Conservation (phyloP, 805 yeast species). For the Barnettozyma botsteinii region DNA sequence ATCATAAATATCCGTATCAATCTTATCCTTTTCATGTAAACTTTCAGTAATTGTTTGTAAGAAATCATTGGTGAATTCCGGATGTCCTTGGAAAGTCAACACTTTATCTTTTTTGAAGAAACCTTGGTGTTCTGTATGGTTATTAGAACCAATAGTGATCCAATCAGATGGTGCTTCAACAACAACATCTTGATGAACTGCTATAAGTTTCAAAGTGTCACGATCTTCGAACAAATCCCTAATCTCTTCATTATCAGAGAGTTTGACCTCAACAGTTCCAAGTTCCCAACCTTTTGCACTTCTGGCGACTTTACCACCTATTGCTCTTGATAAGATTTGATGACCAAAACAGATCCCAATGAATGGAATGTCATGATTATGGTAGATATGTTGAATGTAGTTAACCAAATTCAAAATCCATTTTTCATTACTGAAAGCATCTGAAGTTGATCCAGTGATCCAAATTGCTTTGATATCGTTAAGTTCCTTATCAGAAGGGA, state of each 20-base stretch:
- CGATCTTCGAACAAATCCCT: slow-evolving; percentile 18
- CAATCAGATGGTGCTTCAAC: slow-evolving; percentile 35
- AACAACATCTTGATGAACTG: slow-evolving; percentile 57
- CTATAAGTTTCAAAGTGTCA: slow-evolving; percentile 37
- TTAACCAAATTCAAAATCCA: slow-evolving; percentile 39
- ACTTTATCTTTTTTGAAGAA: slow-evolving; percentile 45
- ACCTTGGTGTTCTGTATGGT: slow-evolving; percentile 61
- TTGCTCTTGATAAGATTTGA: slow-evolving; percentile 63
- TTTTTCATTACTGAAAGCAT: slow-evolving; percentile 35
- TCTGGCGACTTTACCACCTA: slow-evolving; percentile 54
- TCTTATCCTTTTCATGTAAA: not conserved
- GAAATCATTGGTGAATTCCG: slow-evolving; percentile 52
- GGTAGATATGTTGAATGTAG: slow-evolving; percentile 25
- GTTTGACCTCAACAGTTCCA: slow-evolving; percentile 47
- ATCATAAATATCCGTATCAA: slow-evolving; percentile 1
- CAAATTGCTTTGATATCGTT: slow-evolving; percentile 36
- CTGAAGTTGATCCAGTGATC: slow-evolving; percentile 48
- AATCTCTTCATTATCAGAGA: slow-evolving; percentile 38
- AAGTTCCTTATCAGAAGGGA: slow-evolving; percentile 24
- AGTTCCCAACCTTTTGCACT: slow-evolving; percentile 70
- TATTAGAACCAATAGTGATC: slow-evolving; percentile 44
- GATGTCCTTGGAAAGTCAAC: slow-evolving; percentile 84
- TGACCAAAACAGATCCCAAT: slow-evolving; percentile 87
- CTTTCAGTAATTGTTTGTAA: slow-evolving; percentile 15
- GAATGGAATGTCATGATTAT: slow-evolving; percentile 31